Conservation (phyloP, 805 yeast species). For the Teunomyces gatunensis region DNA sequence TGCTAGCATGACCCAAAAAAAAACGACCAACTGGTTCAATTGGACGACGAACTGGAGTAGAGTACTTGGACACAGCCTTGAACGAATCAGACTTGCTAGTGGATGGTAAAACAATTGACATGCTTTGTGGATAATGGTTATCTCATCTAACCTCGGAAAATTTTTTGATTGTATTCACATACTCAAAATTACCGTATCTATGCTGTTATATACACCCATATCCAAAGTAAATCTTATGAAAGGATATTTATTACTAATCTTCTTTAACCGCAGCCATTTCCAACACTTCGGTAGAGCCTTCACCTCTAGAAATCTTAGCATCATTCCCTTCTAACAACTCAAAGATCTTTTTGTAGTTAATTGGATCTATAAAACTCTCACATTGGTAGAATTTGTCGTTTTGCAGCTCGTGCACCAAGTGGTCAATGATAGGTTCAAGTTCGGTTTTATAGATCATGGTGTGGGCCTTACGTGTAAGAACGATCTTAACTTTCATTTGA, state of each 20-base stretch:
- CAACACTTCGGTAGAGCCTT: slow-evolving; percentile 74
- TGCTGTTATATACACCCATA: slow-evolving; percentile 2
- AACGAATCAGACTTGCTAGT: slow-evolving; percentile 47
- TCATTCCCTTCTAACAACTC: slow-evolving; percentile 53
- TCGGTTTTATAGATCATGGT: slow-evolving; percentile 34
- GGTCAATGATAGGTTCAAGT: slow-evolving; percentile 33
- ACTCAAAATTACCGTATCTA: neutral
- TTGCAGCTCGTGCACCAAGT: slow-evolving; percentile 36
- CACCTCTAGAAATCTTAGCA: slow-evolving; percentile 45
- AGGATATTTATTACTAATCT: neutral
- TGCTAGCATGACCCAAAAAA: slow-evolving; percentile 94
- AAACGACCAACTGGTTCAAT: slow-evolving; percentile 96
- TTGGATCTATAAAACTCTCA: slow-evolving; percentile 80
- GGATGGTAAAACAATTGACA: slow-evolving; percentile 51
- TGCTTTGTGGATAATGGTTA: slow-evolving; percentile 9
- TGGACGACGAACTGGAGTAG: slow-evolving; percentile 71
- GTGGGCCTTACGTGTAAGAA: slow-evolving; percentile 53
- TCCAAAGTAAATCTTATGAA: neutral
- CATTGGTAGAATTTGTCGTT: slow-evolving; percentile 44
- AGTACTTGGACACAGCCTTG: slow-evolving; percentile 48
- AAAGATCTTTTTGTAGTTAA: slow-evolving; percentile 68
- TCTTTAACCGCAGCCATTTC: slow-evolving; percentile 86
- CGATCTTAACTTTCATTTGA: slow-evolving; percentile 80
- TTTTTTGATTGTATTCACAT: slow-evolving; percentile 6
- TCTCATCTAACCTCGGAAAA: slow-evolving; percentile 9